Conservation (phyloP, 805 yeast species). For the Naumovozyma baii region DNA sequence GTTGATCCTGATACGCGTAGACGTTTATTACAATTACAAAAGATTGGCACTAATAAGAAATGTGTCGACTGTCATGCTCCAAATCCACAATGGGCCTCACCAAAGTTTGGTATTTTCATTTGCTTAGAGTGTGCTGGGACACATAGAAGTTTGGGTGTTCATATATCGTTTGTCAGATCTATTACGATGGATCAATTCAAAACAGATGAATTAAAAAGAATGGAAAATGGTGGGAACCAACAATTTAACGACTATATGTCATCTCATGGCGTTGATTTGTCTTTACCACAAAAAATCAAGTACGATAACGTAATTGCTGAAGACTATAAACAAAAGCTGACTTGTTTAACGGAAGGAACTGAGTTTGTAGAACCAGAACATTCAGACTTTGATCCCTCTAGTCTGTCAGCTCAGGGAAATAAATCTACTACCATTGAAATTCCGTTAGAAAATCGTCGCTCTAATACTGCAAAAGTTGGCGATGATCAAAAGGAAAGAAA, state of each 20-base stretch:
- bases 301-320: conserved; percentile 89
- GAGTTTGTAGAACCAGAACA: conserved; percentile 62
- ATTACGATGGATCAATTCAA: conserved; percentile 98
- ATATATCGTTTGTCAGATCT: conserved; percentile 89
- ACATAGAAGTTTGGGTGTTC: conserved; percentile 94
- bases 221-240: conserved; percentile 93
- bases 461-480: conserved; percentile 28
- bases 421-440: conserved; percentile 9
- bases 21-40: conserved; percentile 65
- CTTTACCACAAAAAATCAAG: conserved; percentile 58
- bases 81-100: conserved; percentile 99
- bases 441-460: conserved; percentile 35
- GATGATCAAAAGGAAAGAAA: conserved; percentile 45
- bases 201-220: conserved; percentile 76
- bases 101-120: conserved; percentile 93
- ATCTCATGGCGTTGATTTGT: conserved; percentile 58
- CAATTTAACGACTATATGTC: conserved; percentile 60
- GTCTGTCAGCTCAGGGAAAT: conserved; percentile 6
- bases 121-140: conserved; percentile 97
- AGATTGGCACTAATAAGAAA: conserved; percentile 70
- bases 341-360: conserved; percentile 64
- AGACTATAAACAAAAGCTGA: conserved; percentile 77
- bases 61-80: conserved; percentile 94
- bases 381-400: conserved; percentile 29
- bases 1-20: conserved; percentile 91